Evolutionary conservation across 495 filamentous ascomycete genomes (phyloP).

Genomic region (Articulospora tetracladia): DNA sequence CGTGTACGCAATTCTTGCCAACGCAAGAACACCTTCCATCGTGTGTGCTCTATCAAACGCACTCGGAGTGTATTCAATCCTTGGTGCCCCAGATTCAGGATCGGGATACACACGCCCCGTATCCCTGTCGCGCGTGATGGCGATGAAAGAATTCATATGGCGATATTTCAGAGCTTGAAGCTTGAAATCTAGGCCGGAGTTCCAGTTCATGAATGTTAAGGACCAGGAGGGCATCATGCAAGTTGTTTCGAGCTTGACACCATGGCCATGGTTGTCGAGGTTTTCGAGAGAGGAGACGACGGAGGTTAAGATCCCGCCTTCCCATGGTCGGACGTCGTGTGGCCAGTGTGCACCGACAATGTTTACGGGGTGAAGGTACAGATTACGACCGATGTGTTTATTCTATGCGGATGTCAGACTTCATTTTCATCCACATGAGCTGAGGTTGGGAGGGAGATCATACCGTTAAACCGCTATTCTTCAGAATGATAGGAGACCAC

Average conservation of each 20-base stretch:
- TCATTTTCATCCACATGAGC: not conserved
- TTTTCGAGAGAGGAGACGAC: conserved; percentile 78
- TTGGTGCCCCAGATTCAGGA: conserved; percentile 55
- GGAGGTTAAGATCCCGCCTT: conserved; percentile 72
- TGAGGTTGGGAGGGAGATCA: conserved; percentile 1
- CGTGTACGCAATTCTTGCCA: conserved; percentile 71
- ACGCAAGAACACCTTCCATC: conserved; percentile 61
- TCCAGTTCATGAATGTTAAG: conserved; percentile 49
- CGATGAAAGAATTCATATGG: conserved; percentile 64
- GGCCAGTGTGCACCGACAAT: conserved; percentile 58
- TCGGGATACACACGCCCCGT: conserved; percentile 73
- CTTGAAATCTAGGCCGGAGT: conserved; percentile 64
- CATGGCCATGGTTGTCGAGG: conserved; percentile 76
- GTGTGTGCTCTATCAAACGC: conserved; percentile 65
- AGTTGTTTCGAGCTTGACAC: conserved; percentile 56
- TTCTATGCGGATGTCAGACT: conserved; percentile 51
- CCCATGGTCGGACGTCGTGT: conserved; percentile 69
- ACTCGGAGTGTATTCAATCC: conserved; percentile 66
- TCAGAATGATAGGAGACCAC: conserved; percentile 69
- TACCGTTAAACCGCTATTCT: conserved; percentile 64
- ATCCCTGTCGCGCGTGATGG: conserved; percentile 67
- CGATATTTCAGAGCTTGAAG: conserved; percentile 54
- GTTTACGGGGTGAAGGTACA: conserved; percentile 75
- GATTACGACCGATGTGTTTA: conserved; percentile 74
- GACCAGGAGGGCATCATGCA: conserved; percentile 44